Evolutionary conservation across 257 asterid species (phyloP).

Genomic region (Perilla frutescens): DNA sequence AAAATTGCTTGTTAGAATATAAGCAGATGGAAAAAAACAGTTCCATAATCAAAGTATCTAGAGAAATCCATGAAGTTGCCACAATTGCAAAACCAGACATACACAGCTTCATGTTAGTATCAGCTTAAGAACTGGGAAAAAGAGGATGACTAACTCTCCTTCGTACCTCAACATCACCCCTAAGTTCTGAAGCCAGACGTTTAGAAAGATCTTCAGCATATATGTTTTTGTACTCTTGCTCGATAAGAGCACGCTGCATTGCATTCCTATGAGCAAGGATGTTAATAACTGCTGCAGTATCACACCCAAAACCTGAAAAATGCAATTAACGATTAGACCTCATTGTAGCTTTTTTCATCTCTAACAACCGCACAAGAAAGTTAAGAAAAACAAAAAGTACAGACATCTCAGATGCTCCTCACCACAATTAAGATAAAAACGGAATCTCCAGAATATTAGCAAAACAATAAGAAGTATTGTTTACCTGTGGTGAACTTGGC

Average conservation of each 20-base stretch:
- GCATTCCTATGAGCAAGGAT: constrained; percentile 91
- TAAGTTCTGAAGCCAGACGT: constrained; percentile 82
- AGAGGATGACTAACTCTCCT: not conserved
- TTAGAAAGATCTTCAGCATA: constrained; percentile 73
- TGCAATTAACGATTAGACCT: constrained; percentile 4
- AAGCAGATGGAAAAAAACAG: constrained; percentile 15
- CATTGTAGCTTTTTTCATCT: not conserved
- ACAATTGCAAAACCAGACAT: not conserved
- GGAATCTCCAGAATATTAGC: not conserved
- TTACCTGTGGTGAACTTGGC: not conserved
- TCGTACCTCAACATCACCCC: constrained; percentile 76
- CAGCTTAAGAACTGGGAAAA: not conserved
- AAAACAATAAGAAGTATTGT: constrained; percentile 5
- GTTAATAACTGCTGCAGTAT: constrained; percentile 70
- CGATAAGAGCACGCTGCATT: constrained; percentile 81
- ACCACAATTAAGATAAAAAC: not conserved
- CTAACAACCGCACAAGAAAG: not conserved
- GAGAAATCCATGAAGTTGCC: not conserved
- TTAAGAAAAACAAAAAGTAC: not conserved
- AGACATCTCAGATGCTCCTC: constrained; percentile 3
- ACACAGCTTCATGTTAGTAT: not conserved
- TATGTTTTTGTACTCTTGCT: constrained; percentile 73
- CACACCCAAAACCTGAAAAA: constrained; percentile 87
- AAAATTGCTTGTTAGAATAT: not conserved
- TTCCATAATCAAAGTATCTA: not conserved